Evolutionary conservation across 805 yeast species (phyloP).

Genomic region (Ogataea henricii): DNA sequence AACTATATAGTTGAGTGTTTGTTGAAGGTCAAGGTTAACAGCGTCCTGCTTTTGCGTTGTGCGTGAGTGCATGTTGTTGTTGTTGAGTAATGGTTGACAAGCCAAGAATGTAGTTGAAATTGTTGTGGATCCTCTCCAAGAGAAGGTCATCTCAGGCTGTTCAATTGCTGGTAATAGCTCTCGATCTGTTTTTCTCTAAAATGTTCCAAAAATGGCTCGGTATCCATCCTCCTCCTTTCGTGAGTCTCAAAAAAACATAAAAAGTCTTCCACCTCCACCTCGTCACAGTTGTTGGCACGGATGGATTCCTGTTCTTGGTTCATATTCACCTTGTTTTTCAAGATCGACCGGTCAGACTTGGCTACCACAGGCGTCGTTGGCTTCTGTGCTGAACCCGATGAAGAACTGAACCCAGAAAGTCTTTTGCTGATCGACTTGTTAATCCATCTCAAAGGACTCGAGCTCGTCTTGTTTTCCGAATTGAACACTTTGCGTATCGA

Average conservation of each 20-base stretch:
- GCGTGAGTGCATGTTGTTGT: no score
- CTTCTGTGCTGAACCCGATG: neutral
- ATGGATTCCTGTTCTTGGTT: slow-evolving; percentile 38
- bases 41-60: neutral
- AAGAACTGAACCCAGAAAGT: slow-evolving; percentile 17
- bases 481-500: slow-evolving; percentile 22
- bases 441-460: slow-evolving; percentile 21
- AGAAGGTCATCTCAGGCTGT: neutral
- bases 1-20: neutral
- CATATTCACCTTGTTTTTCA: slow-evolving; percentile 38
- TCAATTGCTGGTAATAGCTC: slow-evolving; percentile 33
- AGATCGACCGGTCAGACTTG: slow-evolving; percentile 35
- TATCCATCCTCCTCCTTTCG: slow-evolving; percentile 37
- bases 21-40: neutral
- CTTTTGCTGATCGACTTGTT: slow-evolving; percentile 23
- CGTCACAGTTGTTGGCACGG: slow-evolving; percentile 42
- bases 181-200: slow-evolving; percentile 41
- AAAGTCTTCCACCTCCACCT: slow-evolving; percentile 39
- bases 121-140: neutral
- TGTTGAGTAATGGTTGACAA: neutral
- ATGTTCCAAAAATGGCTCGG: slow-evolving; percentile 35
- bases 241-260: slow-evolving; percentile 37
- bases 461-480: slow-evolving; percentile 5
- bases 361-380: neutral
- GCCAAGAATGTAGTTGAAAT: neutral